These are phyloP conservation scores for Vicia sativa DNA, from an alignment of 306 rosid genomes.

Conservation along the genomic window DNA sequence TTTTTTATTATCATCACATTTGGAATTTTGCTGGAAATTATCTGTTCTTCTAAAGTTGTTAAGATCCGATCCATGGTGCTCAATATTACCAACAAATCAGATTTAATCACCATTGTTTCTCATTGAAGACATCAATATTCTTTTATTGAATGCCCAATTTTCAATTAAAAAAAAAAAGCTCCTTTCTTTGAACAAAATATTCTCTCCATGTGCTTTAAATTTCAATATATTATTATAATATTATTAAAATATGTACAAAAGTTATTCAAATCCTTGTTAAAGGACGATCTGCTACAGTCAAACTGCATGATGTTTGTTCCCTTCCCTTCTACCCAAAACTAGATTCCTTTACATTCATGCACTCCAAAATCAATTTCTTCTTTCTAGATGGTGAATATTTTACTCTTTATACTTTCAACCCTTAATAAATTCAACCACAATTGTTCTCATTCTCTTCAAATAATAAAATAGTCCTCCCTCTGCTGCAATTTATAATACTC, in stretches of 20 bases:
- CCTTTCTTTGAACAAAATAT: conserved; percentile 1
- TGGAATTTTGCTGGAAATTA: not conserved
- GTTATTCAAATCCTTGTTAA: conserved; percentile 32
- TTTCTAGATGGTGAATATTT: conserved; percentile 45
- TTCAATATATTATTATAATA: not conserved
- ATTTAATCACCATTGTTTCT: conserved; percentile 3
- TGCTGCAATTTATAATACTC: too few relatives aligned
- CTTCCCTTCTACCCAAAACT: conserved; percentile 35
- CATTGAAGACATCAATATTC: not conserved
- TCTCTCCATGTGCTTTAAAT: conserved; percentile 28
- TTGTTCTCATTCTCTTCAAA: conserved; percentile 65
- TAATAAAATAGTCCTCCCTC: not conserved
- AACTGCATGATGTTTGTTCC: conserved; percentile 38
- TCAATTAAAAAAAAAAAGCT: not conserved
- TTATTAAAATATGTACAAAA: conserved; percentile 1
- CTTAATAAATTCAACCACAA: conserved; percentile 43
- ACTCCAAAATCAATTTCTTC: conserved; percentile 41
- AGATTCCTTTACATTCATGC: conserved; percentile 50
- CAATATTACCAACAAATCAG: conserved; percentile 3
- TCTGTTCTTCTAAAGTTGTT: not conserved
- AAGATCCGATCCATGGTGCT: conserved; percentile 1
- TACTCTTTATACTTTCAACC: conserved; percentile 12
- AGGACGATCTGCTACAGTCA: conserved; percentile 47
- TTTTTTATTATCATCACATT: not conserved
- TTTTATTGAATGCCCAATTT: not conserved